Conservation (phyloP, 352 stramenopile genomes). For the Phytophthora vignae region DNA sequence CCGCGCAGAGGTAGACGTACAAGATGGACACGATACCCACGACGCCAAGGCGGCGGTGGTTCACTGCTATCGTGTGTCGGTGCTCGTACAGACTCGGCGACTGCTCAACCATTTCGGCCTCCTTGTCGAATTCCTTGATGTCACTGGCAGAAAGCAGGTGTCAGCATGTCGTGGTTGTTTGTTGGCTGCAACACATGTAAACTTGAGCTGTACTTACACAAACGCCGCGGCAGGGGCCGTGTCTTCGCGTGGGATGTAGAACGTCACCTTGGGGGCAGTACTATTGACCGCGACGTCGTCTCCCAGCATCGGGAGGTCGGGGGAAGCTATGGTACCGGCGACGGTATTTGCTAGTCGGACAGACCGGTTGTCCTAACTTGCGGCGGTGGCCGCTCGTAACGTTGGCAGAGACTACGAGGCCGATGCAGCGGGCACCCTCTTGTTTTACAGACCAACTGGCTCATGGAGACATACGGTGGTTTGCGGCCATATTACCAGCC, state of each 20-base stretch:
- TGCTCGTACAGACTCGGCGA: slow-evolving; percentile 37
- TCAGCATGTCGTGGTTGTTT: background rate
- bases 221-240: slow-evolving; percentile 6
- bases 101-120: slow-evolving; percentile 45
- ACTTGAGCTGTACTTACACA: slow-evolving; percentile 12
- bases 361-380: slow-evolving; percentile 13
- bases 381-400: background rate
- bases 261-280: slow-evolving; percentile 16
- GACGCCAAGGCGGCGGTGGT: slow-evolving; percentile 41
- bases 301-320: slow-evolving; percentile 27
- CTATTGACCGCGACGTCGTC: slow-evolving; percentile 7
- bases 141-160: slow-evolving; percentile 13
- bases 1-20: slow-evolving; percentile 49
- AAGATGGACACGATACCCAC: slow-evolving; percentile 40
- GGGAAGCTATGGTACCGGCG: slow-evolving; percentile 22
- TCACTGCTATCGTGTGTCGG: slow-evolving; percentile 15
- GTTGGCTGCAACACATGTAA: too few species aligned
- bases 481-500: slow-evolving; percentile 4
- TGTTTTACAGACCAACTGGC: slow-evolving; percentile 17
- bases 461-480: slow-evolving; percentile 4
- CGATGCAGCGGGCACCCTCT: background rate
- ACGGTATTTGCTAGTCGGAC: slow-evolving; percentile 24
- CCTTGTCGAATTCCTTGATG: slow-evolving; percentile 36
- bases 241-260: slow-evolving; percentile 16
- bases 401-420: slow-evolving; percentile 15